phyloP scores from a whole-genome alignment of 768 basidiomycete species.

The Clitopilus hobsonii region DNA sequence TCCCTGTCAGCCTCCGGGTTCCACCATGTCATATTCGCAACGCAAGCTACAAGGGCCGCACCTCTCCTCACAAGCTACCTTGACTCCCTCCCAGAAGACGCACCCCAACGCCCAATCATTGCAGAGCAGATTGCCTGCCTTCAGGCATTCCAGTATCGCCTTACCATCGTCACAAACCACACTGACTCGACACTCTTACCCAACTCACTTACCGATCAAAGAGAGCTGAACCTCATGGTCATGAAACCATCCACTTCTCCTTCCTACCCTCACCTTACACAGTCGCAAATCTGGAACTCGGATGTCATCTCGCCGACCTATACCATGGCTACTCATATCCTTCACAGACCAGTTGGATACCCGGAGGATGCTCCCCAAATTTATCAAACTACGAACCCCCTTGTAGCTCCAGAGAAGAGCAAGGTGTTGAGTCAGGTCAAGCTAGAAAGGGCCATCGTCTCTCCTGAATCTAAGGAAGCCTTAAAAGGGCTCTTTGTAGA shows the following conservation, averaged over 20 bases:
- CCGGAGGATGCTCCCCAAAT: slow-evolving; percentile 30
- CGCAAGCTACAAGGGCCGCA: slow-evolving; percentile 64
- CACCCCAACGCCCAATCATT: slow-evolving; percentile 23
- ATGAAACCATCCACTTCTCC: slow-evolving; percentile 6
- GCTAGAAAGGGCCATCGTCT: slow-evolving; percentile 62
- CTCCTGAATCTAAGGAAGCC: slow-evolving; percentile 43
- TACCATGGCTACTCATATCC: slow-evolving; percentile 71
- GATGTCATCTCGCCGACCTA: slow-evolving; percentile 37
- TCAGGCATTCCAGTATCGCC: slow-evolving; percentile 46
- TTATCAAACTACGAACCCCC: slow-evolving; percentile 75
- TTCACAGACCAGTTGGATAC: slow-evolving; percentile 32
- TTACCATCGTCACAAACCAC: slow-evolving; percentile 66
- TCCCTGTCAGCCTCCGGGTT: slow-evolving; percentile 39
- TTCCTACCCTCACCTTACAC: neutral
- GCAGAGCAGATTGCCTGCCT: slow-evolving; percentile 44
- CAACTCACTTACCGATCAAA: slow-evolving; percentile 37
- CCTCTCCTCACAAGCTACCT: slow-evolving; percentile 46
- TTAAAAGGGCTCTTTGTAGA: slow-evolving; percentile 39
- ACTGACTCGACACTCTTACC: slow-evolving; percentile 59
- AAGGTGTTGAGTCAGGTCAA: slow-evolving; percentile 51
- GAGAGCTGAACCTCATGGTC: slow-evolving; percentile 63
- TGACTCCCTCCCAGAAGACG: slow-evolving; percentile 25
- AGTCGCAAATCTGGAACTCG: slow-evolving; percentile 11
- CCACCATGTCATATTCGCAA: slow-evolving; percentile 66
- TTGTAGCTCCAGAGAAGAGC: slow-evolving; percentile 43